Conservation (phyloP, 805 yeast genomes). For the Kodamaea lidongshanica region DNA sequence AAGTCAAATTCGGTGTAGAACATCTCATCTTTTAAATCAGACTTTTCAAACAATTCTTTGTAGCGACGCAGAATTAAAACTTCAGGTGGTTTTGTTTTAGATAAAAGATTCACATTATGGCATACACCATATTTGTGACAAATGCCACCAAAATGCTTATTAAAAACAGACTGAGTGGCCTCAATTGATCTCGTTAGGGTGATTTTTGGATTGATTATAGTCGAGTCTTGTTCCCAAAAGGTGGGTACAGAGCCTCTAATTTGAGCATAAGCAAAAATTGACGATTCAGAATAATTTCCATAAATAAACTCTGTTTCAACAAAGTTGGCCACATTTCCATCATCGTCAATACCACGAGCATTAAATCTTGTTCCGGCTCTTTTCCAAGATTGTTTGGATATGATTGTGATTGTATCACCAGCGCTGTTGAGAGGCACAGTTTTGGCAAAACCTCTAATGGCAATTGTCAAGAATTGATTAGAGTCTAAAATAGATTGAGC, state of each 20-base stretch:
- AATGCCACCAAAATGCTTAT: constrained; percentile 67
- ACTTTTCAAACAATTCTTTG: constrained; percentile 43
- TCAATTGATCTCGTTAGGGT: constrained; percentile 82
- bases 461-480: constrained; percentile 81
- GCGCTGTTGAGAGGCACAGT: constrained; percentile 44
- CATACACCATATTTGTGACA: constrained; percentile 77
- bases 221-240: constrained; percentile 97
- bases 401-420: constrained; percentile 57
- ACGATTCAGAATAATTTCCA: constrained; percentile 39
- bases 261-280: constrained; percentile 71
- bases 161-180: constrained; percentile 88
- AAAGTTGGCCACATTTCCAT: constrained; percentile 51
- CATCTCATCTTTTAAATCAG: constrained; percentile 24
- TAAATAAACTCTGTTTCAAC: constrained; percentile 70
- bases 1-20: constrained; percentile 82
- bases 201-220: constrained; percentile 85
- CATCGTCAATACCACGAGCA: constrained; percentile 85
- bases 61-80: constrained; percentile 64
- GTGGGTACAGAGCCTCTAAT: constrained; percentile 95
- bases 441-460: constrained; percentile 91
- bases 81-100: constrained; percentile 70
- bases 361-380: constrained; percentile 97
- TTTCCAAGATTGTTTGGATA: constrained; percentile 94
- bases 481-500: constrained; percentile 60
- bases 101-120: constrained; percentile 80